Conservation (phyloP, 2,329 filamentous ascomycete species). For the Chrysoporthe cubensis region DNA sequence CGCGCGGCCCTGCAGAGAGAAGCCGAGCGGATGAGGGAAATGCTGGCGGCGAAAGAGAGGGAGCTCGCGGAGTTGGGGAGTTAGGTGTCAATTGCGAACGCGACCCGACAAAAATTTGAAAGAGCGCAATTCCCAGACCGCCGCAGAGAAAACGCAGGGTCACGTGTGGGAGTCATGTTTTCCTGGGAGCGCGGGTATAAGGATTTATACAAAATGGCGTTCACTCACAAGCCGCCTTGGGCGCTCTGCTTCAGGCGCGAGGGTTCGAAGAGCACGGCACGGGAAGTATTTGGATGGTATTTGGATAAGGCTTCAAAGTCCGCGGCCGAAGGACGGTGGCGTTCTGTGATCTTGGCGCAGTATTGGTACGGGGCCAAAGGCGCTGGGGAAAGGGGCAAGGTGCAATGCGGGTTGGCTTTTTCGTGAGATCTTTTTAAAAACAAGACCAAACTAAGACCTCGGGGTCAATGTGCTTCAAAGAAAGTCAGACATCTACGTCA, state of each 20-base stretch:
- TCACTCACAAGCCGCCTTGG: not conserved
- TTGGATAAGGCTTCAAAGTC: not conserved
- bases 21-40: constrained; percentile 74
- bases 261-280: no score
- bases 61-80: constrained; percentile 60
- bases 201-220: not conserved
- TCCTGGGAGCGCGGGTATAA: not conserved
- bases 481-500: not conserved
- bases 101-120: not conserved
- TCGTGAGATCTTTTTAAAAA: constrained; percentile 2
- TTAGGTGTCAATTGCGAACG: not conserved
- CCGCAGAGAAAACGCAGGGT: not conserved
- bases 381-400: not conserved
- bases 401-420: constrained; percentile 2
- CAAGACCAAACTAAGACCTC: constrained; percentile 21
- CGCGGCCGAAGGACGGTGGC: not conserved
- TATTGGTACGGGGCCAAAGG: not conserved
- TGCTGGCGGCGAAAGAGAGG: constrained; percentile 73
- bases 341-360: not conserved
- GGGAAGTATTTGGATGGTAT: no score
- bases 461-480: constrained; percentile 14
- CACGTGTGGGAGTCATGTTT: not conserved
- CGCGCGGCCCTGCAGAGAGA: constrained; percentile 71
- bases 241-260: not conserved
- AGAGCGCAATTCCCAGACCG: not conserved